A percentile compares a stretch with the other conserved stretches of the same genome.
phyloP scores from a whole-genome alignment of 306 rosid species.

The Cucurbita moschata region DNA sequence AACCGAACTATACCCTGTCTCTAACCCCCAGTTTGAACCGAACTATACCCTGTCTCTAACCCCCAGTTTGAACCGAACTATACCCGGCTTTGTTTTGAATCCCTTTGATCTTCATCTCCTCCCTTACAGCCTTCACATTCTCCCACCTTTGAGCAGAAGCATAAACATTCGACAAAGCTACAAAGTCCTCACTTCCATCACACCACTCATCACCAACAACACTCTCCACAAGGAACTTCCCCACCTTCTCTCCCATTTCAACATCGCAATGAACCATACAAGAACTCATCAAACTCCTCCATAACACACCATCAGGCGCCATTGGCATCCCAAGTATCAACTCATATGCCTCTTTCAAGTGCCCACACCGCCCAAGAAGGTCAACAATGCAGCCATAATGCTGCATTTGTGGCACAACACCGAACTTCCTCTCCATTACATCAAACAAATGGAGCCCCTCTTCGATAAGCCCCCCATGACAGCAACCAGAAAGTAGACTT shows the following conservation, averaged over 20 bases:
- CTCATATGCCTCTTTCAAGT: constrained; percentile 45
- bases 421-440: constrained; percentile 33
- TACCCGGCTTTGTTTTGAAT: constrained; percentile 38
- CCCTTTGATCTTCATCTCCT: constrained; percentile 42
- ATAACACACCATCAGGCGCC: constrained; percentile 41
- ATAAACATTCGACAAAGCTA: constrained; percentile 69
- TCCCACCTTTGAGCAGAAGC: constrained; percentile 63
- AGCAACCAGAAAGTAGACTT: constrained; percentile 48
- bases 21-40: too few relatives aligned
- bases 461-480: constrained; percentile 50
- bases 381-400: constrained; percentile 59
- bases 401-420: constrained; percentile 32
- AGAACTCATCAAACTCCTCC: constrained; percentile 67
- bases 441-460: constrained; percentile 38
- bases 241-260: constrained; percentile 66
- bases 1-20: constrained; percentile 30
- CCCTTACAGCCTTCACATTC: constrained; percentile 47
- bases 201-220: constrained; percentile 9
- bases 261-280: constrained; percentile 53
- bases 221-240: constrained; percentile 40
- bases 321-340: constrained; percentile 34
- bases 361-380: constrained; percentile 61
- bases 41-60: background rate
- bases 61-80: constrained; percentile 43
- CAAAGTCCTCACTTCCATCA: constrained; percentile 45